phyloP scores from a whole-genome alignment of 441 rosid genomes.

The Jatropha podagrica region DNA sequence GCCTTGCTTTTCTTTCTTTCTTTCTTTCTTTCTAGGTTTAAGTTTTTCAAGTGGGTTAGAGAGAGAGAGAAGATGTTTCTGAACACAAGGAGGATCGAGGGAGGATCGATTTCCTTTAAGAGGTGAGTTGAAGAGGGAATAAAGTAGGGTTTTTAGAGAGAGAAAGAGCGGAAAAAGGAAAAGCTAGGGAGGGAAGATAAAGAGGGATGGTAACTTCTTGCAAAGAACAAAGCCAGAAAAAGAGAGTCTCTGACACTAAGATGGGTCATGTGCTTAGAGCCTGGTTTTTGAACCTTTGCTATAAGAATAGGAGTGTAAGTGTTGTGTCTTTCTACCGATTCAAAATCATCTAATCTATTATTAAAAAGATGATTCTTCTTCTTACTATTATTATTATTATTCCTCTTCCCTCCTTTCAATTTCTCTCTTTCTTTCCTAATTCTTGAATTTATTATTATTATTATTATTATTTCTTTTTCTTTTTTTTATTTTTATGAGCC shows the following conservation, averaged over 20 bases:
- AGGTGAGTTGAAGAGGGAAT: constrained; percentile 59
- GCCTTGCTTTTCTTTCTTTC: neutral
- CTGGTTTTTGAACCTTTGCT: constrained; percentile 28
- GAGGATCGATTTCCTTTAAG: constrained; percentile 56
- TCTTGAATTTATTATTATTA: neutral
- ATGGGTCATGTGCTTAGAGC: constrained; percentile 48
- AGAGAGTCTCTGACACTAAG: constrained; percentile 48
- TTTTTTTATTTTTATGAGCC: neutral
- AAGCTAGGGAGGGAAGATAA: constrained; percentile 28
- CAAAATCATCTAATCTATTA: constrained; percentile 29
- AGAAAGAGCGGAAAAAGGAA: constrained; percentile 23
- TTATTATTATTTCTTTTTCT: neutral
- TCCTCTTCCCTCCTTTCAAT: neutral
- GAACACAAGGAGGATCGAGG: constrained; percentile 61
- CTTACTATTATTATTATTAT: constrained; percentile 9
- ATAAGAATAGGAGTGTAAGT: neutral
- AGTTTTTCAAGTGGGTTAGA: constrained; percentile 10
- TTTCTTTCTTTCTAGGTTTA: neutral
- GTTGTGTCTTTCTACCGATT: constrained; percentile 41
- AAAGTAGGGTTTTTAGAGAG: constrained; percentile 39
- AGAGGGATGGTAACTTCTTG: constrained; percentile 65
- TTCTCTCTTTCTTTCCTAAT: neutral
- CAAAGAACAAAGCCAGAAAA: constrained; percentile 44
- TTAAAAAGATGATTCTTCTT: constrained; percentile 50
- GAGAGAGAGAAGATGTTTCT: constrained; percentile 38